phyloP scores from a whole-genome alignment of 2,329 filamentous ascomycete species.

The Colletotrichum sp. region DNA sequence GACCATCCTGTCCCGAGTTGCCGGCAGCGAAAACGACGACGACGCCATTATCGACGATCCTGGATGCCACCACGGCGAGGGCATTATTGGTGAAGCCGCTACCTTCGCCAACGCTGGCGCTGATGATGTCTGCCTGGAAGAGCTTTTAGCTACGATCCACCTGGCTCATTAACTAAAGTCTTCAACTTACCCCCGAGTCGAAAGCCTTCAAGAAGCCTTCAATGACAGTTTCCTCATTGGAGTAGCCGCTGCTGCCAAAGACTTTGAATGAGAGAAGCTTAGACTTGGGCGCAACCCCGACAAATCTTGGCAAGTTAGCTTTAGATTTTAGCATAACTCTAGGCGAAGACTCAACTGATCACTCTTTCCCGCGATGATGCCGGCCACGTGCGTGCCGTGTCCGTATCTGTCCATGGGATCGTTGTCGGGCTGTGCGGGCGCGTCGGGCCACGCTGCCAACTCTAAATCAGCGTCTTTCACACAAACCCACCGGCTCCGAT shows the following conservation, averaged over 20 bases:
- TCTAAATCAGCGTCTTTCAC: background rate
- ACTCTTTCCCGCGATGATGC: constrained; percentile 31
- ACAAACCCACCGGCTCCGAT: background rate
- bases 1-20: constrained; percentile 51
- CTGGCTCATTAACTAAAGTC: accelerated
- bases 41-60: constrained; percentile 50
- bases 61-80: constrained; percentile 43
- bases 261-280: constrained; percentile 31
- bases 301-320: background rate
- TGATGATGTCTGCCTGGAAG: constrained; percentile 40
- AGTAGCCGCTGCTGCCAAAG: constrained; percentile 16
- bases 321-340: background rate
- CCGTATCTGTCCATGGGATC: background rate
- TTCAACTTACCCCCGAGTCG: constrained; percentile 28
- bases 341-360: constrained; percentile 6
- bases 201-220: constrained; percentile 38
- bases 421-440: background rate
- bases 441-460: constrained; percentile 1
- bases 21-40: constrained; percentile 55
- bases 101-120: constrained; percentile 40
- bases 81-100: constrained; percentile 44
- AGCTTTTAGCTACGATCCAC: background rate
- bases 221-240: constrained; percentile 26
- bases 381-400: constrained; percentile 29
- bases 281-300: constrained; percentile 31